phyloP scores from a whole-genome alignment of 2,329 filamentous ascomycete genomes.

The Pyrenochaeta sp. region DNA sequence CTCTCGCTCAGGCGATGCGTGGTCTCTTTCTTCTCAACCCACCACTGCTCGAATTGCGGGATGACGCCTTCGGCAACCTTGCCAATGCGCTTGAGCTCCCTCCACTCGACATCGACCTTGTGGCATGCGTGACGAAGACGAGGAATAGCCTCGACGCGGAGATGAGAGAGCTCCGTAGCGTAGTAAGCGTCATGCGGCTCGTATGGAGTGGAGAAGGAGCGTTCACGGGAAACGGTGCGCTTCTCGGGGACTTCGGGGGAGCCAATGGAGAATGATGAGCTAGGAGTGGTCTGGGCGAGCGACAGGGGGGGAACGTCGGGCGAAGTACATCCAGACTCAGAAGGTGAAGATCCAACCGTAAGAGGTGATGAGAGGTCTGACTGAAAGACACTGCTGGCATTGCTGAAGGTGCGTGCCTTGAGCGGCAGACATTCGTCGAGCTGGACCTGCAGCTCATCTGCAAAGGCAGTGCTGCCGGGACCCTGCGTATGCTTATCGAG shows the following conservation, averaged over 20 bases:
- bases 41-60: constrained; percentile 50
- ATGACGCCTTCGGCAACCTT: constrained; percentile 25
- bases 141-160: constrained; percentile 50
- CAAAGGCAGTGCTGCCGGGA: constrained; percentile 16
- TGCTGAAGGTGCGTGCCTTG: constrained; percentile 36
- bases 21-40: constrained; percentile 44
- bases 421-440: constrained; percentile 34
- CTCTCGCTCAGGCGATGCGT: constrained; percentile 43
- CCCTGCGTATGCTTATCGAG: constrained; percentile 35
- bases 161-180: constrained; percentile 45
- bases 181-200: constrained; percentile 46
- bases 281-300: constrained; percentile 29
- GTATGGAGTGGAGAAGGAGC: constrained; percentile 43
- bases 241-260: constrained; percentile 19
- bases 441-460: constrained; percentile 32
- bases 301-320: constrained; percentile 28
- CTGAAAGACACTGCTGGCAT: constrained; percentile 38
- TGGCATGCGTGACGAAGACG: constrained; percentile 52
- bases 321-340: constrained; percentile 34
- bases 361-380: constrained; percentile 35
- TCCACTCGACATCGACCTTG: constrained; percentile 46
- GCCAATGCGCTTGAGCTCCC: constrained; percentile 35
- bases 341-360: constrained; percentile 30
- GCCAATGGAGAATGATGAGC: constrained; percentile 41
- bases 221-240: constrained; percentile 30